Evolutionary conservation across 495 filamentous ascomycete genomes (phyloP), one percentile per base, ranked within the genome.

Genomic region (Aspergillus bertholletiae): DNA sequence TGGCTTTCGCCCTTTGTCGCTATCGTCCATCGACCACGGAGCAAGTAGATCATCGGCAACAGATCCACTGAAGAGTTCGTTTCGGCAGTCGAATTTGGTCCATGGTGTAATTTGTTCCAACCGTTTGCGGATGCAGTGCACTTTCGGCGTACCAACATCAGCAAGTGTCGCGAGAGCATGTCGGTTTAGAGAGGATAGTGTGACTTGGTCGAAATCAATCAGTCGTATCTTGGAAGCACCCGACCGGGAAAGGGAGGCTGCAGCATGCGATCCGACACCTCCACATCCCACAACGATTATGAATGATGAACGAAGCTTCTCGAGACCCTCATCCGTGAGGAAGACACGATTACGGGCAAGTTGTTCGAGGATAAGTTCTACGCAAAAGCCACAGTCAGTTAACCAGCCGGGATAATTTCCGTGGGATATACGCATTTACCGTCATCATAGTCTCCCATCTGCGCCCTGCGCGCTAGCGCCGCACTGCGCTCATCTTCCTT

Each of bases 181-280:
- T 44, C 94, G 80, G 69, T 99, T 99, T 40, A 99, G 74, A 2
- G 88, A 93, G 46, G 89, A 94, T 3, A 99, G 79, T 0, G 91
- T 92, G 23, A 97, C 95, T 78, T 99, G 94, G 72, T 99, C 94
- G 65, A 99, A 99, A 68, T 99, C 94, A 59, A 99, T 87, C 23
- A 99, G 81, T 2, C 95, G 88, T 49, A 99, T 82, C 50, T 84
- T 85, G 27, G 86, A 82, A 18, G 96, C 90, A 20, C 94, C 95
- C 0, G 92, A 96, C 22, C 94, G 88, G 7, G 92, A 84, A 15
- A 99, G 81, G 18, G 95, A 88, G 3, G 90, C 85, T 11, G 87
- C 83, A 39, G 89, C 90, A 74, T 97, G 95, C 1, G 91, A 96
- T 52, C 94, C 94, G 7, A 99, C 94, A 24, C 94, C 94, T 51